phyloP scores from a whole-genome alignment of 1,284 basidiomycete genomes.

The Anthracocystis setariae region DNA sequence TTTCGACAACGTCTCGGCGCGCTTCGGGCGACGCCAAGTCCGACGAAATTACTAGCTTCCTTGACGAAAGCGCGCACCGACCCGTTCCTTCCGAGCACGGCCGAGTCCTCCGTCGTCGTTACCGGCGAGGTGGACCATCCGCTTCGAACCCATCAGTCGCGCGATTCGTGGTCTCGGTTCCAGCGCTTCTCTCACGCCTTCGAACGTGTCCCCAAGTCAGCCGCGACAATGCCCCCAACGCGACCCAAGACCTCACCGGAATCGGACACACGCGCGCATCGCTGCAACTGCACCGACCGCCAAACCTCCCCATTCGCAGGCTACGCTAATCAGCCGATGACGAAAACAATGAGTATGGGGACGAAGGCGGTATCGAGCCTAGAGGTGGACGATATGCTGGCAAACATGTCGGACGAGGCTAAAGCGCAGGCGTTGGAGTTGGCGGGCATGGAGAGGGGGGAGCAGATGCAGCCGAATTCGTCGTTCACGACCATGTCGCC shows the following conservation, averaged over 20 bases:
- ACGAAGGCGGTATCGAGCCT: neutral
- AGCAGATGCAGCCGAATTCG: neutral
- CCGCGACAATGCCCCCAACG: neutral
- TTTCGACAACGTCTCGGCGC: conserved; percentile 8
- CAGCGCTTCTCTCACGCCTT: conserved; percentile 9
- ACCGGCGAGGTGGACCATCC: conserved; percentile 9
- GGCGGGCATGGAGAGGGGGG: conserved; percentile 25
- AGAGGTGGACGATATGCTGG: conserved; percentile 26
- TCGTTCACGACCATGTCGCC: neutral
- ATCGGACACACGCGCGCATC: neutral
- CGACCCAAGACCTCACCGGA: neutral
- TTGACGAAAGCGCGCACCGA: conserved; percentile 16
- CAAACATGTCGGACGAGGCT: conserved; percentile 37
- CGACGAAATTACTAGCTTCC: conserved; percentile 5
- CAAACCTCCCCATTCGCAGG: too few species aligned
- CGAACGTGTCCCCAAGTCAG: neutral
- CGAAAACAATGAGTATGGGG: neutral
- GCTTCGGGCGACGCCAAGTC: conserved; percentile 1
- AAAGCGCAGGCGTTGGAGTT: conserved; percentile 20
- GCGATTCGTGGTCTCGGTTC: neutral
- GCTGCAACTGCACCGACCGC: too few species aligned
- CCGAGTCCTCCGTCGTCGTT: too few species aligned
- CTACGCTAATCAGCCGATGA: conserved; percentile 2
- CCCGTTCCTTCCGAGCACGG: too few species aligned
- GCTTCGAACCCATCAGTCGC: neutral